Evolutionary conservation across 805 yeast species (phyloP).

Genomic region (Candida coquimbonensis): DNA sequence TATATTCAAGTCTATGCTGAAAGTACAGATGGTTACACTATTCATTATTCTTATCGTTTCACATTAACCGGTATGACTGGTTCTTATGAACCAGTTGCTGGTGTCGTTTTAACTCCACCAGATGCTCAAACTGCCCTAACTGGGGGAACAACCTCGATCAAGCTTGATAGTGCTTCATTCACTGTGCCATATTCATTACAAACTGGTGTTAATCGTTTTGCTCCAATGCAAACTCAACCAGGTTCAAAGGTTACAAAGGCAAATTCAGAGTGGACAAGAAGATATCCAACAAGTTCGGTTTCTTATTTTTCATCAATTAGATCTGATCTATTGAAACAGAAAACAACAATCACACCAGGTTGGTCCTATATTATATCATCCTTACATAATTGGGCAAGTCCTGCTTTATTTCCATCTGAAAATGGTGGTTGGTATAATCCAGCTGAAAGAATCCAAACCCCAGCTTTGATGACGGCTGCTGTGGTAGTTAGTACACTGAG

Average conservation of each 20-base stretch:
- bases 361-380: slow-evolving; percentile 70
- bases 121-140: slow-evolving; percentile 30
- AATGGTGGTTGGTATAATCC: slow-evolving; percentile 62
- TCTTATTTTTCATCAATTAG: slow-evolving; percentile 47
- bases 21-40: slow-evolving; percentile 37
- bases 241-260: slow-evolving; percentile 54
- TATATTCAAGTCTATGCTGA: slow-evolving; percentile 62
- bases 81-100: slow-evolving; percentile 36
- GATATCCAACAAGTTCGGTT: slow-evolving; percentile 62
- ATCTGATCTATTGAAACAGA: slow-evolving; percentile 24
- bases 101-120: slow-evolving; percentile 39
- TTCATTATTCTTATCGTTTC: slow-evolving; percentile 66
- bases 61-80: slow-evolving; percentile 69
- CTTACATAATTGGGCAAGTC: slow-evolving; percentile 60
- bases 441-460: slow-evolving; percentile 30
- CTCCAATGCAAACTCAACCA: slow-evolving; percentile 94
- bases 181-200: slow-evolving; percentile 68
- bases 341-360: slow-evolving; percentile 76
- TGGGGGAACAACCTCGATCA: slow-evolving; percentile 23
- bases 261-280: slow-evolving; percentile 51
- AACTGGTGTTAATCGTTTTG: slow-evolving; percentile 71
- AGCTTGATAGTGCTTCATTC: slow-evolving; percentile 46
- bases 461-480: slow-evolving; percentile 3
- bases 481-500: background rate
- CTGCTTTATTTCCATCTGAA: slow-evolving; percentile 60